phyloP scores from a whole-genome alignment of 768 basidiomycete species.

The Mycena maculata region DNA sequence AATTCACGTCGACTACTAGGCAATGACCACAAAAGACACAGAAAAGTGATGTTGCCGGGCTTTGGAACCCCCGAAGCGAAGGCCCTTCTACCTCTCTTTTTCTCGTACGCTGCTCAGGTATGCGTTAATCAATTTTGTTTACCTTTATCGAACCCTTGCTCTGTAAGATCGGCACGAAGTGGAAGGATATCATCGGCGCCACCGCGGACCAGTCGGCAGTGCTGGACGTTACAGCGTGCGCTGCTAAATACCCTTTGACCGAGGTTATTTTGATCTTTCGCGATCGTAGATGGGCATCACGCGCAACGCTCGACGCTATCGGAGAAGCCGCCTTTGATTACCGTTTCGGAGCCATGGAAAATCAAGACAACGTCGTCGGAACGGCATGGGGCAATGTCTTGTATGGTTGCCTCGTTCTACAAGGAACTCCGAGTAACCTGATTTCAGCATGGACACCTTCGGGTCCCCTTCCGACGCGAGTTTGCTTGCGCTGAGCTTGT shows the following conservation, averaged over 20 bases:
- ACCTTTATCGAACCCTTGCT: constrained; percentile 18
- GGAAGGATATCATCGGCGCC: constrained; percentile 50
- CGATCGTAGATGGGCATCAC: constrained; percentile 52
- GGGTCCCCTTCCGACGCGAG: constrained; percentile 43
- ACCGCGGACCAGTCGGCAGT: constrained; percentile 44
- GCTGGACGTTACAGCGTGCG: constrained; percentile 45
- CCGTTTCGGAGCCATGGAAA: constrained; percentile 54
- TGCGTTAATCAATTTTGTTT: constrained; percentile 15
- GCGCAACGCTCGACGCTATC: constrained; percentile 62
- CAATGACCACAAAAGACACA: constrained; percentile 58
- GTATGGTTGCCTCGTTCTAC: constrained; percentile 38
- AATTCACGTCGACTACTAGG: constrained; percentile 34
- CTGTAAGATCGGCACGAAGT: constrained; percentile 50
- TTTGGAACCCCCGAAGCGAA: constrained; percentile 59
- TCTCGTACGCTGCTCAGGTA: constrained; percentile 45
- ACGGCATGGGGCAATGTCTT: constrained; percentile 50
- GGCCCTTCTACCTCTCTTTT: constrained; percentile 55
- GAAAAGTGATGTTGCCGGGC: constrained; percentile 59
- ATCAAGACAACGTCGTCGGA: constrained; percentile 50
- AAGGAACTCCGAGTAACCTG: not conserved
- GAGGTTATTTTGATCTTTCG: constrained; percentile 18
- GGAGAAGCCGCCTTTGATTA: constrained; percentile 66
- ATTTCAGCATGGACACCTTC: constrained; percentile 46
- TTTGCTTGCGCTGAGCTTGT: constrained; percentile 47
- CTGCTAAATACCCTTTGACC: constrained; percentile 21